Evolutionary conservation across 495 filamentous ascomycete species (phyloP), one percentile per base, ranked within the genome.

Genomic region (Margaritispora aquatica): DNA sequence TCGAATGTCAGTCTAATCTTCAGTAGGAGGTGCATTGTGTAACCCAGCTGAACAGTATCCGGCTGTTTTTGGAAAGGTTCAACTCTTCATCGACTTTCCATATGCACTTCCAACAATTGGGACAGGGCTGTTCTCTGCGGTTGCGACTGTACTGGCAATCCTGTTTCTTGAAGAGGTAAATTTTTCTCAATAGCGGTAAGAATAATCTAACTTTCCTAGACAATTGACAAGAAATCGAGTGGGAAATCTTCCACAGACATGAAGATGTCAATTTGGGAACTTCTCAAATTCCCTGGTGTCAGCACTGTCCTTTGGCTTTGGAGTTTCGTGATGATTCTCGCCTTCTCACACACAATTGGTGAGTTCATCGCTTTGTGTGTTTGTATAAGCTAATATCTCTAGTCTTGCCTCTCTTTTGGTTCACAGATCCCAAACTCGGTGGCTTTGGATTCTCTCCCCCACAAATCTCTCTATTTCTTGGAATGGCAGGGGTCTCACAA

Each of bases 261-360:
- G 34, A 19, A 68, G 46, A n/a, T 38, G 11, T 75, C 82, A 13
- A 81, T 77, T 0, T 69, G 74, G 72, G 70, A 83, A 21, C 73
- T 90, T n/a, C 19, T 88, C 36, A 78, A 76, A 59, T 66, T 73
- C 5, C 84, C 85, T 0, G 84, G 85, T n/a, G 86, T 90, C 2
- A 68, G 68, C 23, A 73, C 73, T 29, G 85, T 88, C 19, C 69
- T 89, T 1, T 80, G 77, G 60, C 73, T 80, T 26, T 87, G 84
- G 67, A 76, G 71, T 0, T 77, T 85, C 65, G 71, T 80, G 41
- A 83, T 84, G 81, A 60, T 86, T 1, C 74, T 89, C 4, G 84
- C 82, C 0, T 78, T 82, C 59, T 73, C 79, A 0, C 89, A 83
- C 66, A 89, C 87, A 0, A 81, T 84, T 60, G 50, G 64, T 63